Base-by-base conservation (phyloP, 495 filamentous ascomycete species). In the Penicillium longicatenatum region DNA sequence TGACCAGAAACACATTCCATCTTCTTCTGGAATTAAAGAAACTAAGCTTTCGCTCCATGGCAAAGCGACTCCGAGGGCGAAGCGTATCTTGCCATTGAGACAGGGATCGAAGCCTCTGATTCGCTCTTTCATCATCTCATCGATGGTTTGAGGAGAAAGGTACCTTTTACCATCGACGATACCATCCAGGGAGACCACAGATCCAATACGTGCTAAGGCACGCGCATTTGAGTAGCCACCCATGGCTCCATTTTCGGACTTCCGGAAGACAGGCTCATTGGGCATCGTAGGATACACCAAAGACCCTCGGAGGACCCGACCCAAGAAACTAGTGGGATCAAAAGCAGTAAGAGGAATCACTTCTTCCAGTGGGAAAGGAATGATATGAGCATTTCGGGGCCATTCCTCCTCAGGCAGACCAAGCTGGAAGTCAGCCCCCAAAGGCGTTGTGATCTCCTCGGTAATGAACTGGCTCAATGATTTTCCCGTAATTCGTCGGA, bases 351-450 rank as follows among this genome's bases (percentile, higher is more conserved):
- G 14, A 19, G 1, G 5, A 19, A 21, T n/a, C n/a, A n/a, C n/a
- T n/a, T n/a, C 52, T 2, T 48, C 55, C 9, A 68, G 65, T 12
- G 65, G 48, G 9, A 65, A 33, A 8, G 54, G 46, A 6, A 65
- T 46, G 2, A 76, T 43, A 3, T 67, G 61, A 0, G 71, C 67
- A 19, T 72, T 62, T 2, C 78, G 70, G 1, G 44, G 4, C 63
- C 62, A 71, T 12, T 75, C 62, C 20, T 79, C 69, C 1, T 61
- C 26, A 10, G 12, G 5, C 1, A 71, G 45, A 0, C 73, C 73
- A 6, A 80, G 63, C 16, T 65, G 56, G 44, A 75, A 80, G 48
- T 79, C 78, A 1, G 75, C 78, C 4, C 57, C 56, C 2, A 74
- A 55, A 7, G 76, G 75, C 0, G 29, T 49, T 0, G 75, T 64